Conservation (phyloP, 305 asterid species). For the Fraxinus xanthoxyloides region DNA sequence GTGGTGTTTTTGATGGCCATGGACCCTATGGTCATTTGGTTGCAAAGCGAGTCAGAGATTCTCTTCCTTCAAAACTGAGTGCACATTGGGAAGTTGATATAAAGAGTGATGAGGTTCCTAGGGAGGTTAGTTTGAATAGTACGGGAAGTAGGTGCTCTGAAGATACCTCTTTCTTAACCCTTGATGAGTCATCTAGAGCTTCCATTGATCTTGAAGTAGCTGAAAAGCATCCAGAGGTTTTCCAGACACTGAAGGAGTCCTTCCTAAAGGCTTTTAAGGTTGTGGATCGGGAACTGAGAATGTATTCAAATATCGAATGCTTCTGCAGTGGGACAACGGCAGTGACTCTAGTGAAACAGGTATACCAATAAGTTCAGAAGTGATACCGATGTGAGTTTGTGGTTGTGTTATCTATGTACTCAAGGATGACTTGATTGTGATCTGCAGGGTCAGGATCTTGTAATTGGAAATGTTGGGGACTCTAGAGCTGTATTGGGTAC, state of each 20-base stretch:
- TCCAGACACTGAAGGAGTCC: constrained; percentile 28
- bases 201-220: constrained; percentile 19
- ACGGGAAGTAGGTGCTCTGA: constrained; percentile 48
- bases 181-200: constrained; percentile 29
- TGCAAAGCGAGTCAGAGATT: constrained; percentile 75
- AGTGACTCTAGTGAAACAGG: constrained; percentile 34
- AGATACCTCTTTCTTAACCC: constrained; percentile 45
- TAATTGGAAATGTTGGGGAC: constrained; percentile 64
- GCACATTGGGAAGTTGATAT: constrained; percentile 56
- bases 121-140: constrained; percentile 42
- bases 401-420: constrained; percentile 2
- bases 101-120: constrained; percentile 45
- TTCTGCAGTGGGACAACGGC: constrained; percentile 38
- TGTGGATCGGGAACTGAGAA: constrained; percentile 28
- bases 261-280: constrained; percentile 33
- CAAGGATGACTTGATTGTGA: neutral
- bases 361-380: neutral
- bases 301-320: constrained; percentile 24
- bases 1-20: constrained; percentile 92
- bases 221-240: constrained; percentile 17
- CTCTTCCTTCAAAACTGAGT: constrained; percentile 73
- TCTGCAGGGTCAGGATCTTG: constrained; percentile 40
- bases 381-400: neutral
- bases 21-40: constrained; percentile 91
- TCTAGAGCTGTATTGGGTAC: constrained; percentile 80